Evolutionary conservation across 129 eudicot species (phyloP), one percentile per base, ranked within the genome.

Genomic region (Erigeron canadensis): DNA sequence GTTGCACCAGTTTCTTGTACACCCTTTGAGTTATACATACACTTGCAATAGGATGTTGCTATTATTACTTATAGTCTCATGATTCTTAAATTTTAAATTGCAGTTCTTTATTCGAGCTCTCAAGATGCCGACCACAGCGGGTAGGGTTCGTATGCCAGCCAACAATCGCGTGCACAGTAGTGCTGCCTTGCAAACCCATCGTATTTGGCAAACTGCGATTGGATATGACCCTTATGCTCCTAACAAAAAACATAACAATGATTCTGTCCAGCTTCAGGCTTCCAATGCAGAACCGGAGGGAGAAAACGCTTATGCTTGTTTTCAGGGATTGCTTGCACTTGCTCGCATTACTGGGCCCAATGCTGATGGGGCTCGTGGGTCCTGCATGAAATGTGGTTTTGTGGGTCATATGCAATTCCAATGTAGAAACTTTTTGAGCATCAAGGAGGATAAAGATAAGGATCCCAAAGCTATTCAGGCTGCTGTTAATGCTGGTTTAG

Each of bases 61-160:
- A 12, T 47, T 12, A 23, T 50, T 4, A 16, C 23, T 50, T 18
- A 67, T 8, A 47, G 45, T 59, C 21, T 61, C 11, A 42, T 42
- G 57, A 19, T 21, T 63, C n/a, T 63, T 11, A 39, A n/a, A 18
- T 69, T 4, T 76, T 69, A 15, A 58, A 54, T 67, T 16, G 42
- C 78, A 80, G 83, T 54, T 55, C 15, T 65, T 15, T 10, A 16
- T 55, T n/a, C 18, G 42, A 55, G n/a, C 48, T 80, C 19, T 70
- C 91, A 87, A 87, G 77, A 94, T 94, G 98, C 97, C 98, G 73
- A 96, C 97, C 11, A 94, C 96, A 61, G 98, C 98, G 19, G 97
- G 98, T 37, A 84, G 98, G 86, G 98, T 94, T 81, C 98, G 97
- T 75, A 89, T 94, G 98, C 98, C 93, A 59, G 98, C 97, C 5